Evolutionary conservation across 1,139 yeast species (phyloP).

Genomic region (Magnusiomyces tetraspermus): DNA sequence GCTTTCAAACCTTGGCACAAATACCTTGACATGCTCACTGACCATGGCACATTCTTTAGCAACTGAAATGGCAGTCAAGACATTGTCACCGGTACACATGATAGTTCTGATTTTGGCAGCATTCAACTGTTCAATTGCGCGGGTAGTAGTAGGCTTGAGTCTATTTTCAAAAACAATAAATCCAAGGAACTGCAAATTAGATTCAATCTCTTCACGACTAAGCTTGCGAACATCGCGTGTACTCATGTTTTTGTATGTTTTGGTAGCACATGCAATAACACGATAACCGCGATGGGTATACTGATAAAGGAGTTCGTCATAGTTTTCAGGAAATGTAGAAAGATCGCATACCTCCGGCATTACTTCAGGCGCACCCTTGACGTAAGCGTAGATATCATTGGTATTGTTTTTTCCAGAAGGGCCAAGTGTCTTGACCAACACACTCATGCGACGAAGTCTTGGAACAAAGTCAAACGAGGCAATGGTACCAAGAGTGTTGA

Average conservation of each 20-base stretch:
- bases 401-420: slow-evolving; percentile 16
- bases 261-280: slow-evolving; percentile 89
- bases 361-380: slow-evolving; percentile 98
- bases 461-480: slow-evolving; percentile 81
- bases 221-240: slow-evolving; percentile 36
- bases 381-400: slow-evolving; percentile 41
- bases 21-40: slow-evolving; percentile 41
- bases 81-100: slow-evolving; percentile 98
- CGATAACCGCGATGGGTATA: slow-evolving; percentile 92
- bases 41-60: slow-evolving; percentile 75
- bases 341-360: slow-evolving; percentile 68
- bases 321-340: slow-evolving; percentile 63
- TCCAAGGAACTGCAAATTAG: slow-evolving; percentile 64
- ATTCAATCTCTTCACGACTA: slow-evolving; percentile 58
- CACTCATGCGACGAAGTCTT: slow-evolving; percentile 84
- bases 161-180: slow-evolving; percentile 89
- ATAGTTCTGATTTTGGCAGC: slow-evolving; percentile 70
- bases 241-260: slow-evolving; percentile 37
- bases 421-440: slow-evolving; percentile 43
- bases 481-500: slow-evolving; percentile 40
- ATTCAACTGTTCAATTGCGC: slow-evolving; percentile 49
- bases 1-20: slow-evolving; percentile 53
- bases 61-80: slow-evolving; percentile 88
- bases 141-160: slow-evolving; percentile 57
- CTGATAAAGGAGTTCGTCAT: slow-evolving; percentile 60